Base-by-base conservation (phyloP, 768 basidiomycete genomes). In the Amanita inopinata region DNA sequence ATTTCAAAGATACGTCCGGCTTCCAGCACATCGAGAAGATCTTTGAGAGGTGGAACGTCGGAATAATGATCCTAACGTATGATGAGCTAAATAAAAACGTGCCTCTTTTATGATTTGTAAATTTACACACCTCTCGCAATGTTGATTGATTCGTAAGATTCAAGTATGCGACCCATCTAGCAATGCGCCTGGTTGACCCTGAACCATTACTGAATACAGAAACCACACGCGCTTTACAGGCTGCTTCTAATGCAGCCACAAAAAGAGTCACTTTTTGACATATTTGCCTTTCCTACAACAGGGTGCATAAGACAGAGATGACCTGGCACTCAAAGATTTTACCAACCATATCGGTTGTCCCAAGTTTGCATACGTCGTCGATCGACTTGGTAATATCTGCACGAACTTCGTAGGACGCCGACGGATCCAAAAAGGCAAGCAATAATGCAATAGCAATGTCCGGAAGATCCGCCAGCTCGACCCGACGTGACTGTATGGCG, bases 351-450 rank as follows among this genome's bases (percentile, higher is more conserved):
- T 44, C 43, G 12, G 35, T 12, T 12, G 34, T 44, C 4, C 25
- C 27, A 7, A 44, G 12, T 18, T 37, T 37, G 8, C 43, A 44
- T 19, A 44, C 14, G 14, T 15, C 18, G 15, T 36, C 43, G n/a
- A 44, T 23, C 12, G 37, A 20, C 14, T 18, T 44, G 17, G 28
- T 44, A 23, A 37, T 11, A 24, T 20, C 43, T 23, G 22, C n/a
- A 4, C 34, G 17, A 5, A 78, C 60, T 10, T 72, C 68, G 3
- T 56, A 52, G 1, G 69, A 58, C 23, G 69, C 69, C 9, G 65
- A 58, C 1, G 65, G 56, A 50, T 86, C 83, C 47, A 82, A 66
- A 2, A 65, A 78, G 19, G 86, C 54, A 2, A 80, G 58, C 3
- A 79, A 46, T 31, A 87, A 49, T 2, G 65, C 57, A 37, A 76